Base-by-base conservation (phyloP, 257 asterid genomes). In the Forsythia viridissima region DNA sequence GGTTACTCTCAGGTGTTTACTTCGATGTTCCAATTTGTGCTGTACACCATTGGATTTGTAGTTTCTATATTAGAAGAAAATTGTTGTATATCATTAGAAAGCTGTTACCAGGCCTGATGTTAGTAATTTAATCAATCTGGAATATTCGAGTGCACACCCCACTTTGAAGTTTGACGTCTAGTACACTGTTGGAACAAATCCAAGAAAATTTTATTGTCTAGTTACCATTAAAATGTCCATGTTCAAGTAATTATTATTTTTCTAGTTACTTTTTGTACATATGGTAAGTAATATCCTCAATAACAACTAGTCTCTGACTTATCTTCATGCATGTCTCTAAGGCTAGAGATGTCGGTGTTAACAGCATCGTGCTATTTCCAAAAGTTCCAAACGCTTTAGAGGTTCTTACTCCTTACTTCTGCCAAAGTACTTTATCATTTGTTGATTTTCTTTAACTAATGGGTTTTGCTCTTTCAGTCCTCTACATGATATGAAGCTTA, bases 291-390 rank as follows among this genome's bases (percentile, higher is more conserved):
- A 52, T 42, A 38, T 51, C 40, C 70, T 77, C 61, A 20, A 21
- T 24, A 52, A 38, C 41, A 66, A 30, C 37, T 51, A 44, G 77
- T 65, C 34, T 79, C 37, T 79, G 77, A 77, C 37, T 71, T 59
- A 30, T 87, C 81, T 55, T 80, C 48, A 24, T 72, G 80, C 92
- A 95, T 98, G 97, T 93, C 34, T 48, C 94, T 18, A 93, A 89
- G 86, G 99, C 99, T 46, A 88, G 91, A 75, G 99, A 91, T 88
- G 98, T 92, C 78, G 99, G 99, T 52, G 98, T 95, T 66, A 95
- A 93, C 91, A 93, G 98, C 88, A 84, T 96, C 70, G 97, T 96
- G 83, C 97, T 95, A 71, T 95, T 95, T 84, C 99, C 99, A 4
- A 95, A 95, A 92, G 89, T 95, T 72, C 99, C 99, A 4, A 97